Evolutionary conservation across 306 rosid genomes (phyloP), one percentile per base, ranked within the genome.

Genomic region (Castanopsis chinensis): DNA sequence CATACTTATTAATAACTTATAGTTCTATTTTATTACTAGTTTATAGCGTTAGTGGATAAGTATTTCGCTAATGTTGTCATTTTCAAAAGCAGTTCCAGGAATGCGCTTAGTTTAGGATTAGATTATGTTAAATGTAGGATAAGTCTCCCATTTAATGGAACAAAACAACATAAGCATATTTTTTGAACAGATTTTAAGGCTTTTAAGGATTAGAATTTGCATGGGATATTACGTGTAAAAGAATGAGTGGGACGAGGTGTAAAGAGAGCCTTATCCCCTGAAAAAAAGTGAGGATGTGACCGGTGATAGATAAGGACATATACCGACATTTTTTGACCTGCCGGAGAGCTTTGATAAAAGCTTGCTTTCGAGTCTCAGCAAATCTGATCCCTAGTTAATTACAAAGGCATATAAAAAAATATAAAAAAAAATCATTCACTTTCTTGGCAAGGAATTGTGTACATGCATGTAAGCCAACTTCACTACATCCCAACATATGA

Each of bases 271-370:
- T 69, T 69, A 74, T 76, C 68, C 54, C 13, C 74, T 59, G 67
- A 79, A 52, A 79, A 68, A 52, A 82, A 70, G 69, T 71, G 80
- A 37, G 73, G 81, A 74, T 28, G 82, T 76, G 85, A 87, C 78
- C 76, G 89, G 84, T 83, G 56, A 70, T 75, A 54, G 86, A 88
- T 79, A 83, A 81, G 77, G 86, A 85, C 89, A 56, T 77, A 81
- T 83, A 73, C 83, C 92, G n/a, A 78, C 75, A 80, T 14, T 69
- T 76, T 73, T 82, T 81, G 54, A 14, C 30, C 5, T 41, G 37
- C 58, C 14, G 67, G n/a, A 15, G 20, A 59, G 59, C 77, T 64
- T 75, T 76, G 74, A 65, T 75, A 19, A n/a, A 68, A n/a, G 41
- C 12, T 75, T 70, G 64, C 75, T 58, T 64, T 74, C 45, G 11